phyloP scores from a whole-genome alignment of 2,329 filamentous ascomycete genomes.

The Pseudovirgaria hyperparasitica region DNA sequence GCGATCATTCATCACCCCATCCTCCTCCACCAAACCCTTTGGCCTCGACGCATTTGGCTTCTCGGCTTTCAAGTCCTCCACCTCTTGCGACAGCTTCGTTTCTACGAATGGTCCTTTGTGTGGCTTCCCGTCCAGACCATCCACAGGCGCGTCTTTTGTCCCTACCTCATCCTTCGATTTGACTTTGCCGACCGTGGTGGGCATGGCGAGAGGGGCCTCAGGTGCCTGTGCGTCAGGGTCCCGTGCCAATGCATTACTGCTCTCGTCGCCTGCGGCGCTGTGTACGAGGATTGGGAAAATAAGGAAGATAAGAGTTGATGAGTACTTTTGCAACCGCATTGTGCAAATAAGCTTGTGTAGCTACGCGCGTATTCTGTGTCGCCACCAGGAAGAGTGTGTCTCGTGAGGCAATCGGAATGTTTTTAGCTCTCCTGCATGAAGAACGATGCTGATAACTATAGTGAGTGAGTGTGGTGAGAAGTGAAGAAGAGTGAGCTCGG shows the following conservation, averaged over 20 bases:
- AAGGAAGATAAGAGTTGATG: slow-evolving; percentile 46
- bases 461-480: too few relatives aligned
- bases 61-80: slow-evolving; percentile 26
- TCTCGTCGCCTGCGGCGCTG: slow-evolving; percentile 24
- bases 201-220: slow-evolving; percentile 10
- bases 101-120: slow-evolving; percentile 74
- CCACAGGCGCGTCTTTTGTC: slow-evolving; percentile 75
- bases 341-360: too few relatives aligned
- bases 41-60: slow-evolving; percentile 8
- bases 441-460: too few relatives aligned
- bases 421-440: too few relatives aligned
- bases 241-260: slow-evolving; percentile 15
- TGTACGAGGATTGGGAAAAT: slow-evolving; percentile 45
- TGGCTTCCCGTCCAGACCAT: slow-evolving; percentile 87
- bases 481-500: too few relatives aligned
- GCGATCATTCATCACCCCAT: slow-evolving; percentile 91
- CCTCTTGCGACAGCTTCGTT: slow-evolving; percentile 18
- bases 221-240: slow-evolving; percentile 15
- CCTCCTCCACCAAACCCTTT: slow-evolving; percentile 25
- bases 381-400: too few relatives aligned
- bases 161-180: slow-evolving; percentile 28
- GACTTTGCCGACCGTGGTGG: slow-evolving; percentile 12
- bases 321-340: slow-evolving; percentile 48
- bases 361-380: too few relatives aligned
- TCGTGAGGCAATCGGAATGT: too few relatives aligned